Base-by-base conservation (phyloP, 2,329 filamentous ascomycete genomes). In the Colletotrichum somersetense region DNA sequence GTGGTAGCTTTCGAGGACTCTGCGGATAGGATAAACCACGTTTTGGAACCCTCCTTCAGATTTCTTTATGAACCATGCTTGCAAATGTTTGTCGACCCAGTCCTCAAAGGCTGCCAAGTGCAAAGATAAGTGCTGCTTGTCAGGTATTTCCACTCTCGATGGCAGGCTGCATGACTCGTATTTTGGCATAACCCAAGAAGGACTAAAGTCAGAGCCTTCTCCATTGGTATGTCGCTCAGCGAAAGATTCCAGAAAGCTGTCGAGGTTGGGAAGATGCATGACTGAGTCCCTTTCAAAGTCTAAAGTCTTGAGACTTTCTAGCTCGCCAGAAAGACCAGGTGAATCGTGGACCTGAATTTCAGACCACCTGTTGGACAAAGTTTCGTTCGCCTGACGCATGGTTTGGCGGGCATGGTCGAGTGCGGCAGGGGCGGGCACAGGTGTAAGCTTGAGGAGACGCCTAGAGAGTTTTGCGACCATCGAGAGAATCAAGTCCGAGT, bases 381-480 rank as follows among this genome's bases (percentile, higher is more conserved):
- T 1, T 6, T 38, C 14, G 48, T 71, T 66, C 0, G 67, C 53
- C 12, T 10, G 44, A 16, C 66, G 38, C 66, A 69, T 69, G 1
- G 1, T n/a, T 7, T 53, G 6, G 8, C 46, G 59, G 12, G 59
- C 61, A 10, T 46, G 20, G 7, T 58, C 23, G 23, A 63, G 3
- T 7, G 48, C 16, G n/a, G 8, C 35, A 1, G 55, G 12, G 0
- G 11, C 33, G 16, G 56, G 35, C 11, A 40, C 77, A 59, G 5
- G 16, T 73, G 68, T 14, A 5, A 88, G 74, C 72, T 88, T 88
- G 20, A 77, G 74, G 3, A 83, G 72, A 0, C 86, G 82, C 23
- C 83, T 78, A 4, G 78, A 77, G 16, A 88, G 66, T 68, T 88
- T 89, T 1, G 82, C 79, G 7, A 74, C 80, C 80, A 88, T 86